These are phyloP conservation scores for Rhododendron ovatum DNA, from an alignment of 148 eudicot genomes.

Conservation along the genomic window DNA sequence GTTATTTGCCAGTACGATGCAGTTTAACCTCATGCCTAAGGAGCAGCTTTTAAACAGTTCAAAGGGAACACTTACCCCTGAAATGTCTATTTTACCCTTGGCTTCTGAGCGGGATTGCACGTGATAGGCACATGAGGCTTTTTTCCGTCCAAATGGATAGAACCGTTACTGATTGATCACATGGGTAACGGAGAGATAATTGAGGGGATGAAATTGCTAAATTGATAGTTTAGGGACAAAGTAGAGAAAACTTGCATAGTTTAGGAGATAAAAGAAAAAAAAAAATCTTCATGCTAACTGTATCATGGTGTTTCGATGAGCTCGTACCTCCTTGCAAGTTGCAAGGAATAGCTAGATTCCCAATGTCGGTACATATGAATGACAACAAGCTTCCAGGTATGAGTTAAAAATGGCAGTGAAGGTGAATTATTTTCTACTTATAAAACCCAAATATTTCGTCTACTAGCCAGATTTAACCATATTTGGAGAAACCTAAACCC, in stretches of 20 bases:
- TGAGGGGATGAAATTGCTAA: too few relatives aligned
- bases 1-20: conserved; percentile 86
- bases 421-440: not conserved
- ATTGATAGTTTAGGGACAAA: too few relatives aligned
- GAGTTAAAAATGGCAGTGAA: not conserved
- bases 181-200: too few relatives aligned
- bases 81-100: too few relatives aligned
- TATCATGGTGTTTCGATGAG: not conserved
- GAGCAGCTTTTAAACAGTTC: conserved; percentile 58
- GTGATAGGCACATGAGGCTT: too few relatives aligned
- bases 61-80: conserved; percentile 30
- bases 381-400: not conserved
- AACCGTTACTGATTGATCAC: too few relatives aligned
- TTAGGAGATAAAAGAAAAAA: too few relatives aligned
- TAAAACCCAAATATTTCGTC: not conserved
- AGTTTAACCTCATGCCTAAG: conserved; percentile 83
- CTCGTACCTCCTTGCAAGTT: not conserved
- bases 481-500: too few relatives aligned
- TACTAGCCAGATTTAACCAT: too few relatives aligned
- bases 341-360: not conserved
- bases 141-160: too few relatives aligned
- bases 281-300: not conserved
- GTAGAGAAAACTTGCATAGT: too few relatives aligned
- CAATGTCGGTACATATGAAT: not conserved
- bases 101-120: too few relatives aligned